Base-by-base conservation (phyloP, 768 basidiomycete genomes). In the Mycena galericulata region DNA sequence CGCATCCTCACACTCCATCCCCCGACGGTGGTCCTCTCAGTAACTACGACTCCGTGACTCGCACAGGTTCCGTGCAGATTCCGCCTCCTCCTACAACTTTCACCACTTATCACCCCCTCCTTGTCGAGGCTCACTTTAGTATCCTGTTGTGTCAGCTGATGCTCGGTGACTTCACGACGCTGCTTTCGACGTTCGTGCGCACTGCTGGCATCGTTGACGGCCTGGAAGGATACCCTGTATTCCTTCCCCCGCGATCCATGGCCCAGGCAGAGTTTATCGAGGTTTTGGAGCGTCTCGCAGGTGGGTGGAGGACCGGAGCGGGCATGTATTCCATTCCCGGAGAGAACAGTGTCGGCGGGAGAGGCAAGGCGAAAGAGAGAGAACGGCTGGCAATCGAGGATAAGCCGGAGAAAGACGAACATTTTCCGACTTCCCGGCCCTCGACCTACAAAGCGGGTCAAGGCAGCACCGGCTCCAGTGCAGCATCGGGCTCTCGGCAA, bases 201-300 rank as follows among this genome's bases (percentile, higher is more conserved):
- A 85, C 91, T 2, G 90, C 92, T 0, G 79, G 85, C 15, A 80
- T 94, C 27, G 88, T 96, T 10, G 93, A 96, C 66, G 91, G 92
- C 2, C 84, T 96, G 43, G 95, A 96, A 76, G 94, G 95, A 0
- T 95, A 94, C 78, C 95, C 95, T 10, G 85, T 97, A 51, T 97
- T 97, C 78, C 81, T 94, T 0, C 93, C 94, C 11, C 93, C 95
- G 17, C 84, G 95, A 34, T 94, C 93, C 15, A 94, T 96, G 91
- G 90, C 92, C 0, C 95, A 97, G 74, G 94, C 94, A 12, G 94
- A 96, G 79, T 96, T 95, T 72, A 82, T 94, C 65, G 95, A 97
- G 78, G 84, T 94, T 10, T 83, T 96, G 63, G 94, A 96, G 73
- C 87, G 95, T 12, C 87, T 97, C 46, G 90, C 92, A 0, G 79